Evolutionary conservation across 352 stramenopile species (phyloP).

Genomic region (Blastocystis hominis): DNA sequence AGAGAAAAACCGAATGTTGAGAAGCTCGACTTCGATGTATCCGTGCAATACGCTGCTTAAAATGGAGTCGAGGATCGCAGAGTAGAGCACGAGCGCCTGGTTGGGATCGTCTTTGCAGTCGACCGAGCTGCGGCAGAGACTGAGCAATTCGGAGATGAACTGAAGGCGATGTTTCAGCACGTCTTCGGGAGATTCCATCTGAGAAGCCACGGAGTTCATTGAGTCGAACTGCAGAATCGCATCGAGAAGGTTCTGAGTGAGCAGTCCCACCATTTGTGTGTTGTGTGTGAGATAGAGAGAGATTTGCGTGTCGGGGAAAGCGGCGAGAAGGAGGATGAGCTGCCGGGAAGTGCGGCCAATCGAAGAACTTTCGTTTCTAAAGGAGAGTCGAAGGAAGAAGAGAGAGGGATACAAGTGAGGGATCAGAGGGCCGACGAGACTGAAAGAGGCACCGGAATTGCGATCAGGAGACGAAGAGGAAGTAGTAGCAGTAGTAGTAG

Average conservation of each 20-base stretch:
- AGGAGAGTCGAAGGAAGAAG: neutral
- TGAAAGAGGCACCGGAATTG: neutral
- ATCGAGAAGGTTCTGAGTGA: slow-evolving; percentile 50
- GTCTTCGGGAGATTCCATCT: neutral
- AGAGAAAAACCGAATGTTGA: slow-evolving; percentile 8
- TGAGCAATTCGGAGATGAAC: slow-evolving; percentile 25
- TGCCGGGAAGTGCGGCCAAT: slow-evolving; percentile 21
- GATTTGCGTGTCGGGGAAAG: slow-evolving; percentile 41
- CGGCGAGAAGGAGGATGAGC: slow-evolving; percentile 42
- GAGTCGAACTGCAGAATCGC: neutral
- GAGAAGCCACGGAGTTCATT: neutral
- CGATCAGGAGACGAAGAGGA: neutral
- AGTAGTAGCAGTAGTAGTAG: neutral
- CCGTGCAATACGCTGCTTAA: neutral
- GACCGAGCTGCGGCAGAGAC: neutral
- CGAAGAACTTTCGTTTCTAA: slow-evolving; percentile 38
- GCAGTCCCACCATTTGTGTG: slow-evolving; percentile 11
- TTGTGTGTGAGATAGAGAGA: slow-evolving; percentile 34
- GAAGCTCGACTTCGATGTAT: slow-evolving; percentile 23
- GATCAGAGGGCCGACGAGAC: slow-evolving; percentile 46
- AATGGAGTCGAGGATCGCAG: neutral
- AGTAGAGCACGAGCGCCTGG: neutral
- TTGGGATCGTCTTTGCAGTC: slow-evolving; percentile 34
- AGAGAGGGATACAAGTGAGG: slow-evolving; percentile 6
- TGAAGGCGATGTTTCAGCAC: neutral